These are phyloP conservation scores for Durusdinium trenchii DNA, from an alignment of 73 alveolate species.

Conservation along the genomic window DNA sequence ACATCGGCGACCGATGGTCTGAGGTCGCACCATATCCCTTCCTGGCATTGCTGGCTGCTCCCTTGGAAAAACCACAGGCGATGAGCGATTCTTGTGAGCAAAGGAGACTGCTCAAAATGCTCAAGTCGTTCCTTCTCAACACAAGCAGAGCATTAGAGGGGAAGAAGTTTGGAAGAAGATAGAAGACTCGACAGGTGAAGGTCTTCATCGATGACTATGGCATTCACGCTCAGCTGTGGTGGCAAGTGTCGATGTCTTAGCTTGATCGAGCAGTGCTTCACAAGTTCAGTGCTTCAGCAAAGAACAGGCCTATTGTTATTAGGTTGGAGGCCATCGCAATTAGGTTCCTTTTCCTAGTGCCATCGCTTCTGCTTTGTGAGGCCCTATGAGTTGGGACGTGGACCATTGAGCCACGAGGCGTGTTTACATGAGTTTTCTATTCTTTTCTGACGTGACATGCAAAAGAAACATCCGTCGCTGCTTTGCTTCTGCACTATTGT, in stretches of 20 bases:
- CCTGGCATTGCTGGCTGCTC: conserved; percentile 50
- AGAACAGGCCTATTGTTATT: no score
- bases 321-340: no score
- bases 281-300: no score
- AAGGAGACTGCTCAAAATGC: neutral
- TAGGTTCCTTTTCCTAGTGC: no score
- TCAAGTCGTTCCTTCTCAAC: neutral
- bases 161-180: neutral
- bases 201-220: conserved; percentile 12
- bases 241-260: conserved; percentile 46
- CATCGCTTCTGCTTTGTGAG: neutral
- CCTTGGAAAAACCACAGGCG: conserved; percentile 20
- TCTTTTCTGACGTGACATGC: neutral
- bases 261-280: neutral
- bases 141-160: neutral
- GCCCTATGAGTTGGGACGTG: conserved; percentile 31
- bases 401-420: conserved; percentile 64
- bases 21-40: conserved; percentile 72
- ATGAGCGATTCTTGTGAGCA: neutral
- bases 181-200: neutral
- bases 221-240: conserved; percentile 20
- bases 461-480: no score
- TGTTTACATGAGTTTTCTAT: neutral
- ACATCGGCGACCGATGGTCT: neutral
- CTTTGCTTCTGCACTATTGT: no score